Evolutionary conservation across 2,329 filamentous ascomycete species (phyloP).

Genomic region (Cordyceps javanica): DNA sequence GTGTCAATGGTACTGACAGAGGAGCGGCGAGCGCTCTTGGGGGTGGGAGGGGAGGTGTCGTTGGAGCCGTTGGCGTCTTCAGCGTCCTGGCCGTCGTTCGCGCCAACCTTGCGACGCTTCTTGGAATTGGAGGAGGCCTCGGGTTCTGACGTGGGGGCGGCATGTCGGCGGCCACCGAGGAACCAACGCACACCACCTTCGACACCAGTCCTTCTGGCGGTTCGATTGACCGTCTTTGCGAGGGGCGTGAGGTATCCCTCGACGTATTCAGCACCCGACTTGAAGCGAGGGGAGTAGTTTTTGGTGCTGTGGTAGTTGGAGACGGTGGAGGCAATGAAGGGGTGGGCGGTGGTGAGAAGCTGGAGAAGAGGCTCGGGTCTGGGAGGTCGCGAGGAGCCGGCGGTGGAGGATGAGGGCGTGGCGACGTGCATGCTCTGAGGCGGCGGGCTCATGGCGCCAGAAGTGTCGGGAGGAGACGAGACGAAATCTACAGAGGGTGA

Average conservation of each 20-base stretch:
- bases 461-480: constrained; percentile 51
- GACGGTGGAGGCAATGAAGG: constrained; percentile 77
- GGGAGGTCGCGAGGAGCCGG: constrained; percentile 30
- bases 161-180: constrained; percentile 53
- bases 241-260: constrained; percentile 84
- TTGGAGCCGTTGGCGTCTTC: constrained; percentile 20
- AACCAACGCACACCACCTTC: constrained; percentile 85
- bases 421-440: constrained; percentile 6
- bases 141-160: constrained; percentile 38
- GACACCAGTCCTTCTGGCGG: constrained; percentile 79
- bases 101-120: constrained; percentile 54
- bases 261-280: constrained; percentile 83
- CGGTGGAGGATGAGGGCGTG: constrained; percentile 17
- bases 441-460: constrained; percentile 33
- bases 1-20: constrained; percentile 65
- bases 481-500: constrained; percentile 51
- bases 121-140: constrained; percentile 42
- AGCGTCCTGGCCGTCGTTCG: constrained; percentile 28
- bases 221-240: constrained; percentile 77
- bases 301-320: constrained; percentile 83
- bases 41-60: constrained; percentile 24
- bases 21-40: constrained; percentile 45
- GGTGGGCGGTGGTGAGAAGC: constrained; percentile 82
- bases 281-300: constrained; percentile 83
- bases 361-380: constrained; percentile 76